A percentile compares a stretch with the other conserved stretches of the same genome.
Evolutionary conservation across 768 basidiomycete genomes (phyloP).

Genomic region (Suillus occidentalis): DNA sequence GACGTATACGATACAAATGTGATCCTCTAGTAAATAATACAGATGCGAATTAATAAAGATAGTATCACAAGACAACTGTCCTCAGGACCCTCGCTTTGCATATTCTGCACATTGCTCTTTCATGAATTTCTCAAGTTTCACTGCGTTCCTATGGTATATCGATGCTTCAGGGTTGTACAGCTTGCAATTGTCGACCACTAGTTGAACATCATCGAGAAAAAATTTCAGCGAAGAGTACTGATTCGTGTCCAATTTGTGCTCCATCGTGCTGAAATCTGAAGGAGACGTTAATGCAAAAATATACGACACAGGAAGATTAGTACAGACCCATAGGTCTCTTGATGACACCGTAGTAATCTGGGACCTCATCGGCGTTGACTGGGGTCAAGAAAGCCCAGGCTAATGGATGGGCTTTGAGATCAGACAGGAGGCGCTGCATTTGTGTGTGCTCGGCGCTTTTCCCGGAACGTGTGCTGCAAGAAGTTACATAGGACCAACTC

Average conservation of each 20-base stretch:
- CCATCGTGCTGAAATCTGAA: constrained; percentile 84
- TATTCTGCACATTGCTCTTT: constrained; percentile 47
- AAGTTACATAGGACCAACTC: constrained; percentile 12
- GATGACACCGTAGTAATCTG: constrained; percentile 89
- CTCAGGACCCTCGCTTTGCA: constrained; percentile 15
- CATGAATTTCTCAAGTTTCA: constrained; percentile 77
- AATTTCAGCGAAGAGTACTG: constrained; percentile 73
- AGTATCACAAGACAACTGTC: constrained; percentile 2
- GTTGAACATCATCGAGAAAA: constrained; percentile 77
- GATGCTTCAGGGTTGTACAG: constrained; percentile 82
- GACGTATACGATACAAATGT: background rate
- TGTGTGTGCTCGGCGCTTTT: constrained; percentile 58
- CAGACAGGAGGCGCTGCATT: constrained; percentile 78
- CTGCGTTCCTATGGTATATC: constrained; percentile 83
- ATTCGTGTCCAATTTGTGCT: constrained; percentile 85
- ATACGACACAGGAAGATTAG: background rate
- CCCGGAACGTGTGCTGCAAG: constrained; percentile 40
- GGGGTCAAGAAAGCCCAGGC: constrained; percentile 89
- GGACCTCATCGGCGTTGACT: constrained; percentile 75
- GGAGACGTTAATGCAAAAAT: constrained; percentile 4
- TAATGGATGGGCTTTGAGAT: constrained; percentile 72
- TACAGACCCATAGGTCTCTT: constrained; percentile 88
- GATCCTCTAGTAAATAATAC: background rate
- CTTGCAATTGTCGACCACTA: constrained; percentile 89
- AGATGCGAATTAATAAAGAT: constrained; percentile 9